phyloP scores from a whole-genome alignment of 2,329 filamentous ascomycete species.

The Neonectria neomacrospora region DNA sequence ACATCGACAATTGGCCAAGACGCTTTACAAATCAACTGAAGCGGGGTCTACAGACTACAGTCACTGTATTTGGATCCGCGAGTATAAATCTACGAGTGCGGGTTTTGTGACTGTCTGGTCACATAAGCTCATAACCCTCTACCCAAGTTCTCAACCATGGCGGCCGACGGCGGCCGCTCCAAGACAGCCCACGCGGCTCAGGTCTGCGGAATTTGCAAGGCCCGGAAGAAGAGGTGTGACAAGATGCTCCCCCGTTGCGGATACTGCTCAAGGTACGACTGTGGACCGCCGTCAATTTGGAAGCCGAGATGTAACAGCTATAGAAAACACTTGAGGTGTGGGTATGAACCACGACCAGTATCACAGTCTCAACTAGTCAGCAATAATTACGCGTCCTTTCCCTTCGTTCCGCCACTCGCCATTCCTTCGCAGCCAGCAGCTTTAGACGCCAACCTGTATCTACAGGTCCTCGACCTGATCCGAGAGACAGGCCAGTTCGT shows the following conservation, averaged over 20 bases:
- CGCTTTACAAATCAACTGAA: not conserved
- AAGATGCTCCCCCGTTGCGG: slow-evolving; percentile 3
- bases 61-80: too few species aligned
- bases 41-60: not conserved
- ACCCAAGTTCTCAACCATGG: slow-evolving; percentile 5
- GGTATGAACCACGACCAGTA: not conserved
- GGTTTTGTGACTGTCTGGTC: not conserved
- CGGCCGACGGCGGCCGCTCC: slow-evolving; percentile 3
- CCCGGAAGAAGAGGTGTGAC: slow-evolving; percentile 16
- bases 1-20: not conserved
- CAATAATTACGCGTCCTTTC: not conserved
- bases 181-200: not conserved
- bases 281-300: too few species aligned
- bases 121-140: not conserved
- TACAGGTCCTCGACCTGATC: not conserved
- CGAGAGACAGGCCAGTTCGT: slow-evolving; percentile 4
- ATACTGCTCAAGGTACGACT: slow-evolving; percentile 8
- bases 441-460: not conserved
- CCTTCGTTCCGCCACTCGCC: too few species aligned
- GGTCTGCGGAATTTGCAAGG: slow-evolving; percentile 2
- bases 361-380: not conserved
- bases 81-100: not conserved
- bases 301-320: not conserved
- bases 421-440: not conserved
- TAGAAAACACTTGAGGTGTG: not conserved